phyloP scores from a whole-genome alignment of 768 basidiomycete genomes.

The Termitomyces sp. region DNA sequence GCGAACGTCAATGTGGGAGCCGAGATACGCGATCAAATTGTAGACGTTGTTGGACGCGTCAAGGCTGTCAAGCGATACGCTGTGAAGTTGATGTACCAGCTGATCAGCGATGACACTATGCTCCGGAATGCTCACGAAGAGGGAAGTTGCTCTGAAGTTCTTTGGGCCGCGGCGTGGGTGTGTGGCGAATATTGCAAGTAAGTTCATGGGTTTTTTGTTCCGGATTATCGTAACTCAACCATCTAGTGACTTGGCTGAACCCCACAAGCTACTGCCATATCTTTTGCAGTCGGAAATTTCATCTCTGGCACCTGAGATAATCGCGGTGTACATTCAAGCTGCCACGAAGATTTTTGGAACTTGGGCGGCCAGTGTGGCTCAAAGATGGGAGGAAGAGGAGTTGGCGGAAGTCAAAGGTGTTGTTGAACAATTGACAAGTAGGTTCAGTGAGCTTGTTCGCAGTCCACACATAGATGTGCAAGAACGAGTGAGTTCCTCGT shows the following conservation, averaged over 20 bases:
- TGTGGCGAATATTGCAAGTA: conserved; percentile 93
- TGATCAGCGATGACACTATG: conserved; percentile 78
- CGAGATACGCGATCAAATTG: conserved; percentile 78
- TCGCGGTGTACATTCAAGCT: conserved; percentile 81
- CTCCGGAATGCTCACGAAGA: conserved; percentile 64
- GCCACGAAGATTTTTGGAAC: conserved; percentile 83
- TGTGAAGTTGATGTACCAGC: conserved; percentile 78
- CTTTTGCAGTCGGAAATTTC: conserved; percentile 61
- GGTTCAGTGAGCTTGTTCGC: conserved; percentile 56
- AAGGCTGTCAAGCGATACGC: conserved; percentile 72
- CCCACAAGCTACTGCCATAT: conserved; percentile 69
- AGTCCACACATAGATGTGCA: conserved; percentile 85
- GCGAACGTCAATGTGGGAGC: conserved; percentile 76
- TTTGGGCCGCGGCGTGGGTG: conserved; percentile 96
- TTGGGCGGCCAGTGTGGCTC: conserved; percentile 77
- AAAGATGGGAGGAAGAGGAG: conserved; percentile 73
- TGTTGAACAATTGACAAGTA: conserved; percentile 60
- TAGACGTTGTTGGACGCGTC: conserved; percentile 86
- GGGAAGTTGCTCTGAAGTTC: conserved; percentile 77
- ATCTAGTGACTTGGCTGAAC: conserved; percentile 72
- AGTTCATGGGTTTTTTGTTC: conserved; percentile 25
- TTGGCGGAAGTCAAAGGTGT: conserved; percentile 61
- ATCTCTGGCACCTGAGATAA: conserved; percentile 59
- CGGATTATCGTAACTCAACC: conserved; percentile 5
- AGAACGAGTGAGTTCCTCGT: conserved; percentile 61